Base-by-base conservation (phyloP, 2,329 filamentous ascomycete genomes). In the Aspergillus awamori region DNA sequence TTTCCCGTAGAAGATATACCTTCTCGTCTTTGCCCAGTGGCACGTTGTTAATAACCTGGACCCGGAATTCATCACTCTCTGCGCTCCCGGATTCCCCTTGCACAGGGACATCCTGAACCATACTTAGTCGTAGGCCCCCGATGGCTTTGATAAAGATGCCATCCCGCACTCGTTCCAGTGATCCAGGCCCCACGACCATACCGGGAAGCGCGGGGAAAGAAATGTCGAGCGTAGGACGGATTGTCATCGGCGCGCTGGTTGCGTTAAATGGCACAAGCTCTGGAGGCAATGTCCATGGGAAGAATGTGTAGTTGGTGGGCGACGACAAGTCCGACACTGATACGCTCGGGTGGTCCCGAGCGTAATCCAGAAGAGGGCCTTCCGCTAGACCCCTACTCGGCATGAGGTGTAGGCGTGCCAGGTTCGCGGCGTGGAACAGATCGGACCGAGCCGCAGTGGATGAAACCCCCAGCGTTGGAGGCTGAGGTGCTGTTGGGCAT, bases 281-380 rank as follows among this genome's bases (percentile, higher is more conserved):
- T 1, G 82, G 81, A 0, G 95, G 94, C 0, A 99, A 80, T 0
- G 95, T 98, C 94, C 94, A 98, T 0, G 95, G 95, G 71, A 93
- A 98, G 69, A 91, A 89, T 0, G 90, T 94, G 74, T 93, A 89
- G 69, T 96, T 96, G 0, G 87, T 88, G 6, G 85, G 86, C 13
- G 87, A 88, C 62, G 72, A 79, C 58, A 82, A 77, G 71, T 84
- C 86, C 7, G 82, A 80, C 28, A 83, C 67, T 7, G 82, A 83
- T 13, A 87, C 81, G 61, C 83, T 85, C 4, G 85, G 84, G 67
- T 84, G 83, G 62, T 82, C 78, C 24, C 76, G 70, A 8, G 79
- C 87, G 77, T 80, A 85, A 71, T 84, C 80, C 58, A 83, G 73
- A 53, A 86, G 75, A 30, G 83, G 80, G 10, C 83, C 84, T 28